These are phyloP conservation scores for Hypoxylon fuscum DNA, from an alignment of 495 filamentous ascomycete genomes.

Conservation along the genomic window DNA sequence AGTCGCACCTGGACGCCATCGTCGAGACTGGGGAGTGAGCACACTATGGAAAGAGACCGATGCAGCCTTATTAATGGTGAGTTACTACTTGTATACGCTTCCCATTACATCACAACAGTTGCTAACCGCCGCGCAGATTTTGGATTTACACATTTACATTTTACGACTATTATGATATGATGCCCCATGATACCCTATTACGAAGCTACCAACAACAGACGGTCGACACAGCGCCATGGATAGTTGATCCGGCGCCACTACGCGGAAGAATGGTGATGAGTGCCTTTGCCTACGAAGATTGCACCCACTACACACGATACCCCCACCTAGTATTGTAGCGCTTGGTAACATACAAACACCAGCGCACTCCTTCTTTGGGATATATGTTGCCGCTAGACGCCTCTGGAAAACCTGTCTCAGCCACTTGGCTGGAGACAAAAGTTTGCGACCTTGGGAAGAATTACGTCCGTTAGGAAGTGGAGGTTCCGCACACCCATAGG, in stretches of 20 bases:
- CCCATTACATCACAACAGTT: neutral
- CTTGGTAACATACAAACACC: constrained; percentile 4
- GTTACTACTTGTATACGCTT: neutral
- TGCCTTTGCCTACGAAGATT: neutral
- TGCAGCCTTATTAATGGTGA: constrained; percentile 41
- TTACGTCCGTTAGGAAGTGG: neutral
- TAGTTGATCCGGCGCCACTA: neutral
- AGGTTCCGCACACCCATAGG: constrained; percentile 28
- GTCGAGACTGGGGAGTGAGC: constrained; percentile 51
- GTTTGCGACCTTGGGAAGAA: neutral
- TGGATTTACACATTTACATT: constrained; percentile 17
- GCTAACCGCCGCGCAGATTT: constrained; percentile 5
- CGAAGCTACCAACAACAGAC: neutral
- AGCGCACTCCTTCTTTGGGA: neutral
- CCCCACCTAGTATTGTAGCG: constrained; percentile 4
- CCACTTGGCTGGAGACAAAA: neutral
- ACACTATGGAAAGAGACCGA: neutral
- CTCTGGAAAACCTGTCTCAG: neutral
- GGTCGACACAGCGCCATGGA: constrained; percentile 8
- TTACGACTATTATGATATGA: constrained; percentile 34
- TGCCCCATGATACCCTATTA: constrained; percentile 33
- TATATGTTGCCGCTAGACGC: neutral
- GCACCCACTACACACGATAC: neutral
- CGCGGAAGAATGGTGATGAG: neutral
- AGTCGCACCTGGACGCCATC: constrained; percentile 59